Evolutionary conservation across 2,329 filamentous ascomycete genomes (phyloP), one percentile per base, ranked within the genome.

Genomic region (Penicillium digitatum): DNA sequence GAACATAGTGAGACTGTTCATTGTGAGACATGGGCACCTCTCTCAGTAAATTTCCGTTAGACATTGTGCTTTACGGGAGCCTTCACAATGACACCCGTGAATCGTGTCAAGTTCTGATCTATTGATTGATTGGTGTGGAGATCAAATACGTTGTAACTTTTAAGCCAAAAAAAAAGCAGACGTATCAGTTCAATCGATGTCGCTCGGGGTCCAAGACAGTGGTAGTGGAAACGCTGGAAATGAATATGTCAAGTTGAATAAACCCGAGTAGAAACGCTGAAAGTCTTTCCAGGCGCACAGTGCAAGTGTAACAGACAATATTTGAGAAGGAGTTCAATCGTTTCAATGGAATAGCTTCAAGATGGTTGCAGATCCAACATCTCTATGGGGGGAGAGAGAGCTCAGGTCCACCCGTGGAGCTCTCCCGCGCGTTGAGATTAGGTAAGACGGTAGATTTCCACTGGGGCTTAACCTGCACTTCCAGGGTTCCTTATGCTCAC

Each of bases 21-120:
- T 57, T 29, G 8, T 63, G 63, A 6, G 65, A 68, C 63, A 68
- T 70, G 7, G 68, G 59, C 32, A 55, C 51, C 46, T 70, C 65
- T n/a, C 24, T 37, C 14, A 32, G 38, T 11, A 47, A 26, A 40
- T 34, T 45, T 20, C 51, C 49, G 32, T 26, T 22, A 18, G 43
- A 52, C 64, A 64, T 66, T 20, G 18, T 56, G 46, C 26, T 35
- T 35, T 29, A n/a, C 5, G 35, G 11, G 12, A 20, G 32, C 34
- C 11, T 38, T 14, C n/a, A 47, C 22, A 22, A 29, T 29, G 29
- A 11, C 39, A 5, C 14, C 3, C 9, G 29, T 24, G 14, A 9
- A n/a, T 3, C 16, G 16, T 32, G 14, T 22, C n/a, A 26, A 20
- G 29, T n/a, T 3, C 11, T 26, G 27, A 12, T n/a, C n/a, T 9